Base-by-base conservation (phyloP, 2,329 filamentous ascomycete species). In the Byssochlamys sp. region DNA sequence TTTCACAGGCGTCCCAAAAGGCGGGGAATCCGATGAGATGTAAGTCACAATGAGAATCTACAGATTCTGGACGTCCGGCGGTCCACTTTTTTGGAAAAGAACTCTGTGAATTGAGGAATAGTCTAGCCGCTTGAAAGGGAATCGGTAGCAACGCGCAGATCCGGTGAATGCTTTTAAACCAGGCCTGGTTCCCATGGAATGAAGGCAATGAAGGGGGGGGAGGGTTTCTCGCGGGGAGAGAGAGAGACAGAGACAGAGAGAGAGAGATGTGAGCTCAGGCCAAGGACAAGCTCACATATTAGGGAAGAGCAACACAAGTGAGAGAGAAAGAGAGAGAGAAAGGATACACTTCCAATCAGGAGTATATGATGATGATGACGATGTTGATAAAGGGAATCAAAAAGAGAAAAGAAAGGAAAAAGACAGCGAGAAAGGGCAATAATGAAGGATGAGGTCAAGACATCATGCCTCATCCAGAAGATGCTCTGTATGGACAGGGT, bases 171-270 rank as follows among this genome's bases (percentile, higher is more conserved):
- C 28, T 52, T 31, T 31, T 62, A 62, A 62, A 63, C 60, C 57
- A 61, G 65, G 62, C 59, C 64, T 63, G 62, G 60, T 26, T 57
- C 58, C 58, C 55, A 61, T 61, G 66, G 66, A 69, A 69, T 69
- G 67, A 67, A 67, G 66, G 66, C 64, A 67, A 65, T 64, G 60
- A 66, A 69, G 64, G 66, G 66, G 65, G 61, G 14, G 29, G 7
- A 31, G 11, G 29, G 9, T 31, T 7, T 31, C 11, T 31, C 29
- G 29, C 19, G 19, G 19, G 19, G 19, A 19, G 19, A 19, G 19
- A 19, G 19, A 19, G 19, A 19, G 19, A 19, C 1, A 19, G 19
- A 19, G 19, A 19, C 19, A 19, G 19, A 19, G 19, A 19, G 29
- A 31, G 29, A 31, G 19, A 31, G 39, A 45, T 45, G 39, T 45